These are phyloP conservation scores for Umbelopsis sp. DNA, from an alignment of 371 early-diverging fungal species.

Conservation along the genomic window DNA sequence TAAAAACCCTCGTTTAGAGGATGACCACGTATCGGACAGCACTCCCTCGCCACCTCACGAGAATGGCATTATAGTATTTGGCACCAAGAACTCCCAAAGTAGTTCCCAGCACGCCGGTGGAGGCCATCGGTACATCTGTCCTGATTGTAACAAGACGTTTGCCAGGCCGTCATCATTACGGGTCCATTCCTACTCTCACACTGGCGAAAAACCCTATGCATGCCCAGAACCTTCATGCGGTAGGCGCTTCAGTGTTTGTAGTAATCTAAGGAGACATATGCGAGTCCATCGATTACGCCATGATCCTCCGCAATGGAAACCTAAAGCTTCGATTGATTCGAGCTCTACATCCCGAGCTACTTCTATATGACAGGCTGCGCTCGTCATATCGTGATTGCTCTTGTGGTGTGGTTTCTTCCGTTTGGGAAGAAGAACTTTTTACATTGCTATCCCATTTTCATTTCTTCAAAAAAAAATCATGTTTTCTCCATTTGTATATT, in stretches of 20 bases:
- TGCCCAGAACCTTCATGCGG: conserved; percentile 12
- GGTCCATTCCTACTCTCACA: conserved; percentile 13
- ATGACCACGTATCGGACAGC: neutral
- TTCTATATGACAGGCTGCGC: conserved; percentile 17
- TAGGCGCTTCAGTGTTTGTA: conserved; percentile 15
- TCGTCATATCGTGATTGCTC: neutral
- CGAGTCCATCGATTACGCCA: conserved; percentile 19
- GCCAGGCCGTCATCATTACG: conserved; percentile 7
- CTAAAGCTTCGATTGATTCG: conserved; percentile 16
- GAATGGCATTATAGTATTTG: conserved; percentile 3
- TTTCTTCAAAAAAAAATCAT: too few species aligned
- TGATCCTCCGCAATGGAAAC: conserved; percentile 17
- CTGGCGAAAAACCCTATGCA: conserved; percentile 11
- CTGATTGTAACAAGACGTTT: conserved; percentile 7
- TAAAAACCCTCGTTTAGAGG: neutral
- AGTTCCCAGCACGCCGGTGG: neutral
- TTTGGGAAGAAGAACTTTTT: neutral
- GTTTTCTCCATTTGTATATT: neutral
- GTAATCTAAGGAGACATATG: conserved; percentile 18
- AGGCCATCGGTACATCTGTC: neutral
- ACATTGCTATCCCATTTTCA: conserved; percentile 1
- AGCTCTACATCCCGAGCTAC: conserved; percentile 9
- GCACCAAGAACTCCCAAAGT: neutral
- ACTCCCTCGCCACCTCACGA: neutral
- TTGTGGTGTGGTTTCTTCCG: too few species aligned